Conservation (phyloP, 768 basidiomycete species). For the Obba rivulosa region DNA sequence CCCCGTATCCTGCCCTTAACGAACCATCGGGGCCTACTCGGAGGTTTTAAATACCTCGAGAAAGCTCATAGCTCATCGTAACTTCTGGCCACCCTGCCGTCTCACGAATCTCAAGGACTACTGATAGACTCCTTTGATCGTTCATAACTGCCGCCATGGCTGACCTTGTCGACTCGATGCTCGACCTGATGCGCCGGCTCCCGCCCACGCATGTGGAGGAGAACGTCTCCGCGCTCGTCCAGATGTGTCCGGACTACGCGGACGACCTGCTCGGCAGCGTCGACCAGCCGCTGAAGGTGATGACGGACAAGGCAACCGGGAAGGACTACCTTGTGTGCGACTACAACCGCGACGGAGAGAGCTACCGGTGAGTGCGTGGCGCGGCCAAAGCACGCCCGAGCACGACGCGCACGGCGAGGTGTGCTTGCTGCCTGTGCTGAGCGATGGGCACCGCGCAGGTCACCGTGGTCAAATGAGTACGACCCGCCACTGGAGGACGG, state of each 20-base stretch:
- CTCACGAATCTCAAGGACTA: not conserved
- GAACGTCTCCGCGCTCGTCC: slow-evolving; percentile 77
- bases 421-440: not conserved
- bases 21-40: too few species aligned
- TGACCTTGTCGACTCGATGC: slow-evolving; percentile 85
- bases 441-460: slow-evolving; percentile 42
- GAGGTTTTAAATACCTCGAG: too few species aligned
- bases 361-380: slow-evolving; percentile 59
- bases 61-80: too few species aligned
- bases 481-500: slow-evolving; percentile 88
- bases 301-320: slow-evolving; percentile 74
- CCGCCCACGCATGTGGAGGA: slow-evolving; percentile 86
- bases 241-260: slow-evolving; percentile 86
- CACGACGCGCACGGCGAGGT: not conserved
- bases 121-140: not conserved
- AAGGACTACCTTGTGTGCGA: slow-evolving; percentile 91
- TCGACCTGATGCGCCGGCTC: slow-evolving; percentile 94
- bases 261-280: slow-evolving; percentile 94
- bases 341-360: slow-evolving; percentile 90
- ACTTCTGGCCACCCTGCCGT: too few species aligned
- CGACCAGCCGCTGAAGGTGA: slow-evolving; percentile 86
- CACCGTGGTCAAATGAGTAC: slow-evolving; percentile 98
- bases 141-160: slow-evolving; percentile 38
- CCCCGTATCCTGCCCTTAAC: too few species aligned
- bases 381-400: not conserved